Evolutionary conservation across 2,329 filamentous ascomycete genomes (phyloP), one percentile per base, ranked within the genome.

Genomic region (Atkinsonella texensis): DNA sequence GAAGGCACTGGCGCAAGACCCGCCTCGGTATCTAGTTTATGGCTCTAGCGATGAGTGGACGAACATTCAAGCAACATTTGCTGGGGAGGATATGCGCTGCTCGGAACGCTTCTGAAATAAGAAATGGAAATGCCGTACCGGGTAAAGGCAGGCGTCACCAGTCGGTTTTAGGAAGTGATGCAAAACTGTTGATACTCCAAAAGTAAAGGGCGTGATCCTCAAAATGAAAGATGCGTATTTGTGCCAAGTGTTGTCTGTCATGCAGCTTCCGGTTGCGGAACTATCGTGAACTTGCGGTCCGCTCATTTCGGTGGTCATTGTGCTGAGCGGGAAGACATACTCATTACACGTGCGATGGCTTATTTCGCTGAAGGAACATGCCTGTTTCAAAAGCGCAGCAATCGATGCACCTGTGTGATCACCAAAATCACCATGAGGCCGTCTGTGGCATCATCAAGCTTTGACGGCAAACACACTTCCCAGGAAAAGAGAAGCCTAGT

Each of bases 1-100:
- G 93, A 76, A 87, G 93, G 79, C 93, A 98, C 75, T 98, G 93
- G 93, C 89, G 93, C 81, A 98, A 98, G 91, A 97, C 93, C 72
- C 87, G 89, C 73, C 89, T 98, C 77, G 89, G 89, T 72, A 94
- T 98, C 81, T 98, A 93, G 20, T 23, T 55, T 63, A 61, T 63
- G 62, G 56, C 58, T 58, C 62, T 57, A 57, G 48, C 57, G 50
- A 56, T 60, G 59, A 59, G 53, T 46, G 43, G 48, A 50, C 44
- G 50, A 40, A 55, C 48, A 51, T 56, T 55, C 56, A 38, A 38
- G 35, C 15, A 12, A 49, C 42, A 46, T 8, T 3, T 40, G 13
- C 15, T 20, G n/a, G 28, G 49, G 49, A 51, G 17, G 43, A 46
- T 33, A 23, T 59, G 56, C 55, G 60, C 57, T 59, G 56, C 56